Base-by-base conservation (phyloP, 2,329 filamentous ascomycete genomes). In the Hymenoscyphus scutula region DNA sequence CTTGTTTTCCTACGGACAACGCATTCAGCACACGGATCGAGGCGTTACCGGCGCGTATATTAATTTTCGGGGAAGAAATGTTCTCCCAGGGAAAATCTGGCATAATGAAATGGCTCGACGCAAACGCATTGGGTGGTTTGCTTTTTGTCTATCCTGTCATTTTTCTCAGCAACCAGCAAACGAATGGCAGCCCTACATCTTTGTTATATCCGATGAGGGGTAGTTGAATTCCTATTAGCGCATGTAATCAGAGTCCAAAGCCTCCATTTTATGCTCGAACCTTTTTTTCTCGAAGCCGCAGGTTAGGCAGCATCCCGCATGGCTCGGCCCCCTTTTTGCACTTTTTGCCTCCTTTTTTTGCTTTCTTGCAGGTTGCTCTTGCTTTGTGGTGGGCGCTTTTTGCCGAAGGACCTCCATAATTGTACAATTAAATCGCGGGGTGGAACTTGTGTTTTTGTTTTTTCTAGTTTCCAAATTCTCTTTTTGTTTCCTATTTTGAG, bases 31-130 rank as follows among this genome's bases (percentile, higher is more conserved):
- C 55, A 67, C 62, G 62, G 60, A 62, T 67, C 58, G 62, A 66
- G 70, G 69, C 69, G 69, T 72, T 70, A 55, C 53, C 62, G 69
- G 70, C 64, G 68, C 65, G 59, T 65, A 53, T 65, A 65, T 65
- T 64, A 56, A 5, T 17, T 37, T 29, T 3, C 27, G 34, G 58
- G 57, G 58, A 59, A 59, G 34, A 27, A 30, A 32, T 32, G 53
- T 32, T 27, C 61, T 58, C 60, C 61, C 45, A 62, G 38, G 37
- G 45, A 56, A 60, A 64, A 62, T 57, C 57, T 66, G 60, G 61
- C 64, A 66, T 69, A 65, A 67, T 67, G 64, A 61, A 61, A 66
- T 65, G 64, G 59, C 65, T 67, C 60, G 57, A 60, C 41, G 57
- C 61, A 63, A 34, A 45, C 64, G 67, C 67, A 70, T 69, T 68